Base-by-base conservation (phyloP, 2,329 filamentous ascomycete genomes). In the Talaromyces verruculosus region DNA sequence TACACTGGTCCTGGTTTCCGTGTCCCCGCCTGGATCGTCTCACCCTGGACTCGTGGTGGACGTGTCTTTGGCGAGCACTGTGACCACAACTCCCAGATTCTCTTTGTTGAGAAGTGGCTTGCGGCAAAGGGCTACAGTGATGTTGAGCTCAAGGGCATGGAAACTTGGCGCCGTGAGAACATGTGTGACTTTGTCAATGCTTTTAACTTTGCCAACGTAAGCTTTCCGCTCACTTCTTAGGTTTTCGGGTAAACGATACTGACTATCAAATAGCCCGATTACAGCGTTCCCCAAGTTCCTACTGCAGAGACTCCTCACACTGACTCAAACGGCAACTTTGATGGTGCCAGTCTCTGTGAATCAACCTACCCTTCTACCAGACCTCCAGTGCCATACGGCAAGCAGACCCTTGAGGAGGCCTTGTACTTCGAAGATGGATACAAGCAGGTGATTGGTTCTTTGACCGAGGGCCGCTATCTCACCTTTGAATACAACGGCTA, bases 381-480 rank as follows among this genome's bases (percentile, higher is more conserved):
- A 13, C 84, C 83, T 5, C 73, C 79, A 0, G 81, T 84, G 2
- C 84, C 85, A 0, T 87, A 85, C 69, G 80, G 78, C 11, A 69
- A 77, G 22, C 76, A 81, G 58, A 73, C 75, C 10, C 75, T 74
- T 1, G 74, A 65, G 33, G 71, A 74, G 8, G 61, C 71, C 4
- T 69, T 74, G 37, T 78, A 78, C 47, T 82, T 81, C n/a, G 84
- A 87, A 69, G 75, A 83, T 43, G 85, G 85, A 1, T 86, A 82
- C 78, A 87, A 87, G 73, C 70, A 78, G 37, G 78, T 84, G 35
- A 76, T 84, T 2, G 84, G 85, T 0, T 76, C 80, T 25, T 74
- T 87, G 30, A 86, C 83, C 5, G 84, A 87, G 70, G 85, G 84
- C 11, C 82, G 84, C 19, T 85, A 82, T 69, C 77, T 87, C 15